Conservation (phyloP, 2,329 filamentous ascomycete genomes). For the Fusarium chuoi region DNA sequence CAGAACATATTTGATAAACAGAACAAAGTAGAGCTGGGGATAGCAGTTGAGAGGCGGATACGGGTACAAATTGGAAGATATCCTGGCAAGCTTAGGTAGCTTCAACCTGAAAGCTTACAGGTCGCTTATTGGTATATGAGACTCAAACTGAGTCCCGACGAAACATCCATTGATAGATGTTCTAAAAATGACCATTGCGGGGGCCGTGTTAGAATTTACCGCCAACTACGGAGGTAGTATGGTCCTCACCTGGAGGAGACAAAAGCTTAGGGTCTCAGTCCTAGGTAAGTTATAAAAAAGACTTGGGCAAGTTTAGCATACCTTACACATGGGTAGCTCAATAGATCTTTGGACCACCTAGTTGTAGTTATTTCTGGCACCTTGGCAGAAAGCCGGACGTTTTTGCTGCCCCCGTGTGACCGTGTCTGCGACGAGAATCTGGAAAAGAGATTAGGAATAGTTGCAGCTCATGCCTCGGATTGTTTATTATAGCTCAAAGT, state of each 20-base stretch:
- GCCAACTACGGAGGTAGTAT: neutral
- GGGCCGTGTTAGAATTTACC: neutral
- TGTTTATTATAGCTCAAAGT: neutral
- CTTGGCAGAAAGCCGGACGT: neutral
- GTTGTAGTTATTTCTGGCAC: neutral
- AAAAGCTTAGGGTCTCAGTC: neutral
- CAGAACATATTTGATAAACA: neutral
- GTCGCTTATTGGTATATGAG: neutral
- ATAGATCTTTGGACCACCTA: neutral
- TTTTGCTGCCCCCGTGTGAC: neutral
- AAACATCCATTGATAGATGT: neutral
- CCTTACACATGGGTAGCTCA: neutral
- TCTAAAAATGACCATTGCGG: conserved; percentile 5
- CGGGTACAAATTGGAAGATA: neutral
- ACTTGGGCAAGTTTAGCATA: neutral
- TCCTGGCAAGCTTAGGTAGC: neutral
- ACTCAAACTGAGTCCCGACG: neutral
- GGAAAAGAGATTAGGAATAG: neutral
- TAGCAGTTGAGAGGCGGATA: neutral
- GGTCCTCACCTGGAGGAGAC: neutral
- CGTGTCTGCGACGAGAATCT: neutral
- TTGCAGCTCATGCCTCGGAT: neutral
- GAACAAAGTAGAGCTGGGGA: neutral
- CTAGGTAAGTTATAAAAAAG: neutral
- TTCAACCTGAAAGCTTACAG: neutral